Evolutionary conservation across 2,329 filamentous ascomycete species (phyloP).

Genomic region (Curvularia sp.): DNA sequence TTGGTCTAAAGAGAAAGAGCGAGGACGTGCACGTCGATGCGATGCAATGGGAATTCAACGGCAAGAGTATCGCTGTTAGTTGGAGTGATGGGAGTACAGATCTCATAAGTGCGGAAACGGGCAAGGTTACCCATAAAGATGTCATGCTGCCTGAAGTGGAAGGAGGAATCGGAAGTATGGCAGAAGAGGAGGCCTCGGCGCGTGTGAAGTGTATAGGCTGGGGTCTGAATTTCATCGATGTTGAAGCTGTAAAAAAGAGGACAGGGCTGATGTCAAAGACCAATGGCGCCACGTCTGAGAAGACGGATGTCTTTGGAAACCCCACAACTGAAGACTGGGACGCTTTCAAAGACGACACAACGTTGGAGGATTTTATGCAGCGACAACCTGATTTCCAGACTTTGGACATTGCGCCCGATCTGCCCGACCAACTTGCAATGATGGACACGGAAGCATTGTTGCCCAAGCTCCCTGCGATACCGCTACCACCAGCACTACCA

Average conservation of each 20-base stretch:
- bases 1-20: constrained; percentile 58
- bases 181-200: constrained; percentile 11
- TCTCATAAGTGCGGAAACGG: constrained; percentile 79
- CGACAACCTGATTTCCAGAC: constrained; percentile 44
- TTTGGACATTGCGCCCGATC: constrained; percentile 48
- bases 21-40: constrained; percentile 46
- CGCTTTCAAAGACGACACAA: constrained; percentile 41
- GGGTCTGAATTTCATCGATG: constrained; percentile 63
- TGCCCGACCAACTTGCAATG: constrained; percentile 51
- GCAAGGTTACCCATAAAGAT: constrained; percentile 76
- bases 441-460: constrained; percentile 51
- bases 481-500: constrained; percentile 43
- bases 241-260: constrained; percentile 53
- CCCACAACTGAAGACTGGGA: constrained; percentile 47
- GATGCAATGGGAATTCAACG: constrained; percentile 58
- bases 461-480: constrained; percentile 50
- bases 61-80: constrained; percentile 79
- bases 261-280: constrained; percentile 38
- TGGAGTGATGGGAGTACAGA: constrained; percentile 84
- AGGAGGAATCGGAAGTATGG: constrained; percentile 1
- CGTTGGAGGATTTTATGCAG: constrained; percentile 52
- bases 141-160: constrained; percentile 25
- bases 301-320: constrained; percentile 28
- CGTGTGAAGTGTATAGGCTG: constrained; percentile 60
- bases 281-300: constrained; percentile 19